Base-by-base conservation (phyloP, 106 monocot species). In the Phalaenopsis equestris region DNA sequence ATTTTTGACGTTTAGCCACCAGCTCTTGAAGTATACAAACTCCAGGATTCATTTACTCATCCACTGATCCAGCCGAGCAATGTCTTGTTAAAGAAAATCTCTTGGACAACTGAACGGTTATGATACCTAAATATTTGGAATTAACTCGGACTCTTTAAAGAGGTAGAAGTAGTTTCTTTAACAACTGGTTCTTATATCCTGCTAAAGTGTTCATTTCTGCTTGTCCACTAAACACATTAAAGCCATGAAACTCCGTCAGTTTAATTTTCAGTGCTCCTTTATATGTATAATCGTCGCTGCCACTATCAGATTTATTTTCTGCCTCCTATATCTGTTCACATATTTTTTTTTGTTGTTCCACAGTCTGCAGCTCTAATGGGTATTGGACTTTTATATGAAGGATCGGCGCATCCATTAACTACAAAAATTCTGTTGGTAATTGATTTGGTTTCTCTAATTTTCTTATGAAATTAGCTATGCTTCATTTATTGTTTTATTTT, bases 301-400 rank as follows among this genome's bases (percentile, higher is more conserved):
- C 41, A 74, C 19, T 45, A 18, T 17, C 37, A 6, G 2, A 0
- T 30, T 30, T 30, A 19, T 74, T 45, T 19, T 6, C n/a, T 74
- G 11, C 8, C n/a, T 74, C 19, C 43, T 18, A n/a, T 18, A 42
- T 74, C 43, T 19, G 74, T 76, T 75, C 10, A 23, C 39, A 67
- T 72, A 48, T 56, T 80, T 75, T 84, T 84, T 12, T 58, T 46
- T 52, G 81, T 21, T 61, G 67, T 2, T 15, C 81, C 80, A 72
- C 85, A 98, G 98, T 86, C 94, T 48, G 92, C 98, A 76, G 94
- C 98, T 86, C 47, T 98, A 37, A 84, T 98, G 86, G 86, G 83
- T 56, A 78, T 98, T 84, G 98, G 98, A 41, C 90, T 98, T 89
- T 91, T 98, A 72, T 93, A 91, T 82, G 98, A 98, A 87, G 92